Evolutionary conservation across 1,139 yeast genomes (phyloP).

Genomic region (Geotrichum phurueaensis): DNA sequence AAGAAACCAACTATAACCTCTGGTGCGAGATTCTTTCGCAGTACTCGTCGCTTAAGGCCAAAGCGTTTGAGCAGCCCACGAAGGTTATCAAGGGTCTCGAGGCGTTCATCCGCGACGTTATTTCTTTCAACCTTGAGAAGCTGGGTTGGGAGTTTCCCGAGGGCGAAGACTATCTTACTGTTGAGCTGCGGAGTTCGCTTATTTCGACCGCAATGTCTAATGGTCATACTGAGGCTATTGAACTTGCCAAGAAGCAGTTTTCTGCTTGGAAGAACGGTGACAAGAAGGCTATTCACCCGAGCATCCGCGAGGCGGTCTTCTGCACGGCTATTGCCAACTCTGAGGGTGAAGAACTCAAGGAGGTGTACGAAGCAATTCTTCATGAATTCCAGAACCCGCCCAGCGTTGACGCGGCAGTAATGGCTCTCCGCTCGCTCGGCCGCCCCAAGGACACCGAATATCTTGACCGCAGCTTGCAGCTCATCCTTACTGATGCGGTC

Average conservation of each 20-base stretch:
- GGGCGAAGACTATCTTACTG: slow-evolving; percentile 42
- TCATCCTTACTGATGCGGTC: slow-evolving; percentile 41
- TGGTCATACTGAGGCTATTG: slow-evolving; percentile 45
- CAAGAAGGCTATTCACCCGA: slow-evolving; percentile 46
- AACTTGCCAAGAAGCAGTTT: slow-evolving; percentile 44
- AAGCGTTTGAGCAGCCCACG: slow-evolving; percentile 45
- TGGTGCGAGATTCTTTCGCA: slow-evolving; percentile 57
- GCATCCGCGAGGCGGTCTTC: slow-evolving; percentile 52
- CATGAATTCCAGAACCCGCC: slow-evolving; percentile 49
- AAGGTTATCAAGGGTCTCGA: slow-evolving; percentile 37
- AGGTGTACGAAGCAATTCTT: slow-evolving; percentile 45
- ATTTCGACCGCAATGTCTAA: slow-evolving; percentile 49
- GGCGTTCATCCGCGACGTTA: slow-evolving; percentile 41
- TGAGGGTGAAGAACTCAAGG: slow-evolving; percentile 36
- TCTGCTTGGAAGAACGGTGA: slow-evolving; percentile 37
- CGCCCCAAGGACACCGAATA: slow-evolving; percentile 40
- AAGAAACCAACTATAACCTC: slow-evolving; percentile 51
- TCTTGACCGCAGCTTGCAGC: slow-evolving; percentile 38
- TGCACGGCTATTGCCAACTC: slow-evolving; percentile 46
- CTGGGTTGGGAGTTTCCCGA: slow-evolving; percentile 37
- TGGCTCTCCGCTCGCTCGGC: slow-evolving; percentile 59
- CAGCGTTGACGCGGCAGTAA: slow-evolving; percentile 62
- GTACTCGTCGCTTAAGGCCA: slow-evolving; percentile 41
- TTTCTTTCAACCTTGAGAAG: slow-evolving; percentile 41
- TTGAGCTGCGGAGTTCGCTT: slow-evolving; percentile 48